These are phyloP conservation scores for Vitis rupestris DNA, from an alignment of 164 flowering plant species.

Conservation along the genomic window DNA sequence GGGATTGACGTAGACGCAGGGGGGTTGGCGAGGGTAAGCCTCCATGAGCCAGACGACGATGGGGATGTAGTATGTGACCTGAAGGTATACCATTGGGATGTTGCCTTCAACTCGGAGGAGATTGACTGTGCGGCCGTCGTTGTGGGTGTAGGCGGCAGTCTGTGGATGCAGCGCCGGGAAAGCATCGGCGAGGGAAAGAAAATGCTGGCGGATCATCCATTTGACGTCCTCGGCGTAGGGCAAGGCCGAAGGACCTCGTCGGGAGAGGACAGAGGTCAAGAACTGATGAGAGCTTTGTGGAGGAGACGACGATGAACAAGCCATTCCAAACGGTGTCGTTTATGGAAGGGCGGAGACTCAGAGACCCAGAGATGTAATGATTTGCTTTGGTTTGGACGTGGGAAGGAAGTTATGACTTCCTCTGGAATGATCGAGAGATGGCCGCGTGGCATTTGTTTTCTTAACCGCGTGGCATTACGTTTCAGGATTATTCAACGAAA, in stretches of 20 bases:
- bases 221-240: constrained; percentile 82
- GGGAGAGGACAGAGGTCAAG: constrained; percentile 75
- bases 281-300: constrained; percentile 42
- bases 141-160: constrained; percentile 80
- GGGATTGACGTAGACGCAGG: constrained; percentile 74
- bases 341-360: too few species aligned
- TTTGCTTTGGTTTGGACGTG: too few species aligned
- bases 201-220: constrained; percentile 85
- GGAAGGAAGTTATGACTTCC: too few species aligned
- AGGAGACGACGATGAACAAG: too few species aligned
- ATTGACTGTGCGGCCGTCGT: constrained; percentile 80
- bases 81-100: constrained; percentile 63
- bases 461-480: too few species aligned
- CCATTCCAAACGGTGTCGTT: too few species aligned
- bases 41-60: constrained; percentile 80
- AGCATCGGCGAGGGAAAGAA: constrained; percentile 46
- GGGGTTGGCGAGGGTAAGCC: constrained; percentile 82
- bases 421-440: too few species aligned
- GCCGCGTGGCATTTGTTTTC: too few species aligned
- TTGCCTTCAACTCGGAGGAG: constrained; percentile 91
- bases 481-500: too few species aligned
- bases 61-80: constrained; percentile 78
- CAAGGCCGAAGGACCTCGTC: constrained; percentile 79
- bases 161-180: constrained; percentile 70
- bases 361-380: too few species aligned